Percentiles rank a stretch among this genome's conserved stretches.
Conservation (phyloP, 768 basidiomycete species). For the Suillus subaureus region DNA sequence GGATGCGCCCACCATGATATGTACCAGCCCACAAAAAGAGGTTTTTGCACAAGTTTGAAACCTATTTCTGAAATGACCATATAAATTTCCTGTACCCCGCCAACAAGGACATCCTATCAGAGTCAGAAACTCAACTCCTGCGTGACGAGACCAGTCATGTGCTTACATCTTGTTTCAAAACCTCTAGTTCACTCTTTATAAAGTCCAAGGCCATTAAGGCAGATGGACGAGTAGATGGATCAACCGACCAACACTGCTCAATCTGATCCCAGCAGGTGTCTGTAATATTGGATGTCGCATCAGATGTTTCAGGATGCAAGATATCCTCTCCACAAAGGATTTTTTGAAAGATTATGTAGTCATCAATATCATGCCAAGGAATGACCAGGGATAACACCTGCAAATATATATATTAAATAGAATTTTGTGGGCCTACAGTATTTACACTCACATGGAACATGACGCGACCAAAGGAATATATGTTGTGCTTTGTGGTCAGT, state of each 20-base stretch:
- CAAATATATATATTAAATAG: too few species aligned
- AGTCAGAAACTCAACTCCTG: neutral
- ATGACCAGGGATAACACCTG: too few species aligned
- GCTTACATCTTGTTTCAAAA: neutral
- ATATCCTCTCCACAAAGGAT: neutral
- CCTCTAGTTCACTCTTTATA: neutral
- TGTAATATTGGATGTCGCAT: neutral
- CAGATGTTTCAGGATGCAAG: neutral
- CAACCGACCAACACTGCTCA: too few species aligned
- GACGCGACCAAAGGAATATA: constrained; percentile 38
- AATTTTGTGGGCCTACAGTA: too few species aligned
- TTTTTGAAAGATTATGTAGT: neutral
- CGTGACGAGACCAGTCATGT: neutral
- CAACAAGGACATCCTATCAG: neutral
- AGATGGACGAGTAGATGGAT: neutral
- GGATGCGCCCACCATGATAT: too few species aligned
- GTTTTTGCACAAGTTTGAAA: too few species aligned
- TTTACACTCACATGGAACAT: constrained; percentile 13
- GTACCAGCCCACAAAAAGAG: too few species aligned
- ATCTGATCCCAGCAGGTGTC: too few species aligned
- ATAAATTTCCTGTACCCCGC: neutral
- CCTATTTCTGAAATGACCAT: too few species aligned
- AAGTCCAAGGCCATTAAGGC: neutral
- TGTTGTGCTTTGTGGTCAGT: constrained; percentile 31
- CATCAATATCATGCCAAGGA: too few species aligned